These are phyloP conservation scores for Polyporus arcularius DNA, from an alignment of 768 basidiomycete genomes.

Conservation along the genomic window DNA sequence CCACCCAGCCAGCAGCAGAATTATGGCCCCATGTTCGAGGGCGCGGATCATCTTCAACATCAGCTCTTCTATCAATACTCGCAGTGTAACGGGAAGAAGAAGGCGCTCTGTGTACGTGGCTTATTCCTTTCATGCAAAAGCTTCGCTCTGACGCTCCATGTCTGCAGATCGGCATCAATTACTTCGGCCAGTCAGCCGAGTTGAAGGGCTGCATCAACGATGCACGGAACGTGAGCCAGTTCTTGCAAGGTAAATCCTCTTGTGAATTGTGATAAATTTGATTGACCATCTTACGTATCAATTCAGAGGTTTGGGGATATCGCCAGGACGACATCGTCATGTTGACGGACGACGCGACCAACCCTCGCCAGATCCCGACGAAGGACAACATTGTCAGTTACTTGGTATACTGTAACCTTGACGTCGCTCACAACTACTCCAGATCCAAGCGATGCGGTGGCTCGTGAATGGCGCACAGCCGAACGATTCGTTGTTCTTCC, in stretches of 20 bases:
- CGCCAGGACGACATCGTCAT: conserved; percentile 57
- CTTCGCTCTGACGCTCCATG: not conserved
- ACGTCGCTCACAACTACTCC: not conserved
- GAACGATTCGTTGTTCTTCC: conserved; percentile 56
- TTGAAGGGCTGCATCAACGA: conserved; percentile 63
- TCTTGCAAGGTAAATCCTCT: conserved; percentile 37
- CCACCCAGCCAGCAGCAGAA: conserved; percentile 41
- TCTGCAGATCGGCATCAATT: conserved; percentile 55
- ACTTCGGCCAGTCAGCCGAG: conserved; percentile 43
- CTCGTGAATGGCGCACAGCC: conserved; percentile 54
- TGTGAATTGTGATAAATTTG: not conserved
- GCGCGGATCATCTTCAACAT: conserved; percentile 32
- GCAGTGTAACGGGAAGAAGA: conserved; percentile 54
- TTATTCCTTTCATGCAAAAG: not conserved
- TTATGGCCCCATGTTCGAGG: conserved; percentile 46
- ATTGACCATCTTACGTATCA: not conserved
- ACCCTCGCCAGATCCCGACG: conserved; percentile 50
- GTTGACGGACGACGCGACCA: conserved; percentile 50
- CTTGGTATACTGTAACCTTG: not conserved
- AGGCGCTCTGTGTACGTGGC: conserved; percentile 50
- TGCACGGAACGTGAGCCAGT: conserved; percentile 51
- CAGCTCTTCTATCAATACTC: conserved; percentile 57
- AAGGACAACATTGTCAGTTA: conserved; percentile 49
- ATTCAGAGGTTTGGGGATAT: conserved; percentile 46
- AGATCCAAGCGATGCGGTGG: conserved; percentile 59